Evolutionary conservation across 345 rosid species (phyloP), one percentile per base, ranked within the genome.

Genomic region (Leavenworthia alabamica): DNA sequence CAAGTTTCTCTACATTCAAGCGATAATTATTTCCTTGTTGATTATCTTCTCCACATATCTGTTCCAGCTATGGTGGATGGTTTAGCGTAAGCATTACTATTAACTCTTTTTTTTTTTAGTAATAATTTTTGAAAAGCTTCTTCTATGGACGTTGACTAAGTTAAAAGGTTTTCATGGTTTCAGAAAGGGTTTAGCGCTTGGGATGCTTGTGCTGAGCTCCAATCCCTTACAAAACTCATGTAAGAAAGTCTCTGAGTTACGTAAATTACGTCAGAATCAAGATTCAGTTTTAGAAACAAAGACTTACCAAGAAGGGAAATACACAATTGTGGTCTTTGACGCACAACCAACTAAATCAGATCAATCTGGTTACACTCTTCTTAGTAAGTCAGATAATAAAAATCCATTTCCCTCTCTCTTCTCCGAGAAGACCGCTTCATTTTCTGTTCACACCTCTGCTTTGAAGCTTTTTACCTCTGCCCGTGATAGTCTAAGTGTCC

Each of bases 141-240:
- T 14, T 57, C 31, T 56, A 12, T 14, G 19, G 10, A 31, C 11
- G 3, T 16, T 42, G 61, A 51, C 61, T 32, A 40, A 58, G 14
- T 3, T 35, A 2, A 8, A n/a, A 3, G 12, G 7, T 23, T 6
- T 66, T 74, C 23, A 82, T 76, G 83, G 56, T 59, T 54, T 43
- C 20, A 60, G 70, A 77, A 58, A 71, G 26, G 75, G 82, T 1
- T 20, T 46, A 7, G 81, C 72, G 37, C 70, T 77, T 46, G 86
- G 82, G 45, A 81, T 67, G 62, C 73, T 85, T 12, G 64, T 60
- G 68, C 70, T 78, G 61, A 74, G 62, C 71, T 80, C 92, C 3
- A 82, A 60, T 45, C 51, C 86, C 22, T 69, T 85, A 52, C 26
- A 37, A 1, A 31, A n/a, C 22, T 72, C 88, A 9, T 81, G 80